A percentile compares a stretch with the other conserved stretches of the same genome.
Conservation (phyloP, 192 early-diverging fungal species). For the Spizellomyces punctatus region DNA sequence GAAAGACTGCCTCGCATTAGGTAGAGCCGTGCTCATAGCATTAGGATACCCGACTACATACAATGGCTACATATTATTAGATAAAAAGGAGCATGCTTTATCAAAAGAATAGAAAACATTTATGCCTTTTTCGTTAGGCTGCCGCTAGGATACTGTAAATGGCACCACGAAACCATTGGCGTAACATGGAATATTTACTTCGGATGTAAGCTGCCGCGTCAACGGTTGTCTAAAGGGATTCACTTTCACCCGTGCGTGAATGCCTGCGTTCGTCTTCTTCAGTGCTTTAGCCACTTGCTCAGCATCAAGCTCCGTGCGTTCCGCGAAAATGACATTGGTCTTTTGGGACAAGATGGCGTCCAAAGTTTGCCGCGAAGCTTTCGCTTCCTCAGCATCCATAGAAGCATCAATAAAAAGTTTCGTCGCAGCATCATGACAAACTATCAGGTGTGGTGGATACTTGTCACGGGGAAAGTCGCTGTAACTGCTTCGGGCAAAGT, state of each 20-base stretch:
- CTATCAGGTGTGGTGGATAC: slow-evolving; percentile 3
- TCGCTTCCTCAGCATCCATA: background rate
- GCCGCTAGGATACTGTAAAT: too few species aligned
- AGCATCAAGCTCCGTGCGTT: slow-evolving; percentile 8
- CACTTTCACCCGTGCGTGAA: background rate
- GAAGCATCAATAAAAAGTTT: background rate
- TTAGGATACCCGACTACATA: slow-evolving; percentile 28
- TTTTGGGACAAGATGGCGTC: background rate
- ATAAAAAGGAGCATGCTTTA: too few species aligned
- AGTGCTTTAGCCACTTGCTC: background rate
- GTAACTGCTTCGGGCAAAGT: slow-evolving; percentile 6
- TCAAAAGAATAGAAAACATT: background rate
- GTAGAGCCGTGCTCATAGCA: slow-evolving; percentile 26
- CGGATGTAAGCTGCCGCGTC: background rate
- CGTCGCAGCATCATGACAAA: background rate
- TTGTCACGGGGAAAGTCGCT: slow-evolving; percentile 1
- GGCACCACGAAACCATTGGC: slow-evolving; percentile 6
- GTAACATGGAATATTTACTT: background rate
- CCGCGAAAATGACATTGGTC: background rate
- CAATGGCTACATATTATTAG: background rate
- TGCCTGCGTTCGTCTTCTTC: too few species aligned
- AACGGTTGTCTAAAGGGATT: slow-evolving; percentile 14
- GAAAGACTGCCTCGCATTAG: slow-evolving; percentile 29
- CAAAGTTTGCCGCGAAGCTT: background rate
- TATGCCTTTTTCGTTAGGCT: too few species aligned